Evolutionary conservation across 2,329 filamentous ascomycete species (phyloP).

Genomic region (Arthroderma uncinatum): DNA sequence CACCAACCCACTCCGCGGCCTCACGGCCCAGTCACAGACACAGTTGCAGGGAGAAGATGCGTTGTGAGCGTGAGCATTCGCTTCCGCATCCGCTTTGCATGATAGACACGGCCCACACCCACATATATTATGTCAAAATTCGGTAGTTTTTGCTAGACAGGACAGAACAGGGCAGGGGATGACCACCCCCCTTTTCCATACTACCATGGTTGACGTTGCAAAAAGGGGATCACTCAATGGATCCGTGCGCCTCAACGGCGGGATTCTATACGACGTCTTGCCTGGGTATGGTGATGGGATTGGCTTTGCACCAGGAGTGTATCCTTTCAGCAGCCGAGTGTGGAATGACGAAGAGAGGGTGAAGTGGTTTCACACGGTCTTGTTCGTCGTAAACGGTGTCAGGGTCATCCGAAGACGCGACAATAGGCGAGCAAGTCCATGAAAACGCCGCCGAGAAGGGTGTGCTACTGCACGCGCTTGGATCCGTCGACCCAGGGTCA

Average conservation of each 20-base stretch:
- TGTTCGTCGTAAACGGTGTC: conserved; percentile 51
- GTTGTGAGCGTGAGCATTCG: not conserved
- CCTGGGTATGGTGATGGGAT: conserved; percentile 26
- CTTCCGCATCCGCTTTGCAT: not conserved
- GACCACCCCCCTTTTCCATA: too few species aligned
- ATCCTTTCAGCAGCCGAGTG: conserved; percentile 55
- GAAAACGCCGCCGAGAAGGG: conserved; percentile 29
- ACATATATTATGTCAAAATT: not conserved
- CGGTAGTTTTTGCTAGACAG: too few species aligned
- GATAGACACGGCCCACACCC: not conserved
- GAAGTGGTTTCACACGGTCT: conserved; percentile 59
- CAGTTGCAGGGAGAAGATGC: too few species aligned
- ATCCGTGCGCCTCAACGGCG: too few species aligned
- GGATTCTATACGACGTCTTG: not conserved
- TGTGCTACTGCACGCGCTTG: conserved; percentile 8
- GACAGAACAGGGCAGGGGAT: too few species aligned
- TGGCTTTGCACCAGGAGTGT: conserved; percentile 52
- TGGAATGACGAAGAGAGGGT: conserved; percentile 79
- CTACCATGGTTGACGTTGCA: too few species aligned
- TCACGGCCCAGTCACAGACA: not conserved
- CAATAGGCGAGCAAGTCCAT: conserved; percentile 31
- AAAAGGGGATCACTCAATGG: too few species aligned
- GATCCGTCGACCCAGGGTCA: not conserved
- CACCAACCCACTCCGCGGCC: too few species aligned
- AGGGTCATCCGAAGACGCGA: conserved; percentile 39